Percentiles rank a stretch among this genome's conserved stretches.
These are phyloP conservation scores for Xylaria sp. DNA, from an alignment of 2,329 filamentous ascomycete genomes.

Conservation along the genomic window DNA sequence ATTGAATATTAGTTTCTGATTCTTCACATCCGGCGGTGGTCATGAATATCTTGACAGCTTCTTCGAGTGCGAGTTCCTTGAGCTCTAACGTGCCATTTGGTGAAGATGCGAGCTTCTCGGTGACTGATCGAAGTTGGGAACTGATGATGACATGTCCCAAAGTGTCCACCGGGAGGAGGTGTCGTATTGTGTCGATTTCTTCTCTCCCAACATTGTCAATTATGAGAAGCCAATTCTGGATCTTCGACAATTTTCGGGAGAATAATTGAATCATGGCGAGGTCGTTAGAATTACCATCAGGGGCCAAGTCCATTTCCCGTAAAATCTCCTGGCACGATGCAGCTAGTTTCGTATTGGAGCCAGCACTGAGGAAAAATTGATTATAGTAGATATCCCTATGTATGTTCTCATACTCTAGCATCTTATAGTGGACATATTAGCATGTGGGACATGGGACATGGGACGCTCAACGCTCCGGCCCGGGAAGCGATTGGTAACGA, in stretches of 20 bases:
- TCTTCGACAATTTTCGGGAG: not conserved
- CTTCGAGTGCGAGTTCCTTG: not conserved
- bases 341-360: not conserved
- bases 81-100: not conserved
- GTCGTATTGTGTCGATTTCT: slow-evolving; percentile 1
- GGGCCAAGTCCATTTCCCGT: not conserved
- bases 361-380: not conserved
- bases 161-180: not conserved
- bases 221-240: not conserved
- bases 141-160: slow-evolving; percentile 1
- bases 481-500: not conserved
- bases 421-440: not conserved
- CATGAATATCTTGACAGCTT: not conserved
- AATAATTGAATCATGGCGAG: not conserved
- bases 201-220: slow-evolving; percentile 4
- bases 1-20: not conserved
- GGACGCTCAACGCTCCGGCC: not conserved
- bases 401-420: not conserved
- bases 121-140: not conserved
- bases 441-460: not conserved
- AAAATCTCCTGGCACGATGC: not conserved
- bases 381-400: not conserved
- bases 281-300: not conserved
- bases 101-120: not conserved
- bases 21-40: not conserved